Conservation (phyloP, 306 rosid genomes). For the Comarum palustre region DNA sequence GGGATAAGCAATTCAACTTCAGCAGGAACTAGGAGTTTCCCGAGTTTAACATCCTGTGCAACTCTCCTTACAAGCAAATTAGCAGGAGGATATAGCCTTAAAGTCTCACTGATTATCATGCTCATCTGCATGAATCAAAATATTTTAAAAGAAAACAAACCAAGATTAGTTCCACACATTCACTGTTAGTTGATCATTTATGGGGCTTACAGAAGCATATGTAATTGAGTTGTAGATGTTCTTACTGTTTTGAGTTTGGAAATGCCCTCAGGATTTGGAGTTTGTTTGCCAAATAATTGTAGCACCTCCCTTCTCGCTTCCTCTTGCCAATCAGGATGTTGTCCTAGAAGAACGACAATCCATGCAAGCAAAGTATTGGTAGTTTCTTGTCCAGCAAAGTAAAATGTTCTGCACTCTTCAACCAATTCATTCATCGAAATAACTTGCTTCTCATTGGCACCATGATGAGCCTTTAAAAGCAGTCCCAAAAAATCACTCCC, state of each 20-base stretch:
- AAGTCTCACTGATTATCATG: constrained; percentile 16
- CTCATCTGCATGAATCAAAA: not conserved
- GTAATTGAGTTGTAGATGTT: not conserved
- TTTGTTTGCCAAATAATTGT: constrained; percentile 18
- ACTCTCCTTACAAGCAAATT: not conserved
- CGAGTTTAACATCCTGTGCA: constrained; percentile 9
- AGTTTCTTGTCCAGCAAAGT: constrained; percentile 35
- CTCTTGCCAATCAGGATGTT: not conserved
- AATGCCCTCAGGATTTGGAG: constrained; percentile 14
- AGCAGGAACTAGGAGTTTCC: constrained; percentile 19
- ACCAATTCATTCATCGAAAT: constrained; percentile 25
- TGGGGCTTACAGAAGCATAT: not conserved
- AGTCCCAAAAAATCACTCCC: constrained; percentile 36
- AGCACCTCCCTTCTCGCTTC: constrained; percentile 25
- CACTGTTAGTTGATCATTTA: not conserved
- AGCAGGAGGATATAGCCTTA: constrained; percentile 15
- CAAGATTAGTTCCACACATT: not conserved
- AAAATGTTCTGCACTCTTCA: constrained; percentile 33
- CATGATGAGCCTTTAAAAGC: constrained; percentile 29
- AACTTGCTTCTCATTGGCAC: constrained; percentile 5
- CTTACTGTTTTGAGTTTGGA: not conserved
- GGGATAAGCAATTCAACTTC: not conserved
- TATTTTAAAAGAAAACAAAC: not conserved
- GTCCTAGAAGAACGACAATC: constrained; percentile 19
- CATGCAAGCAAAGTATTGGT: constrained; percentile 26